phyloP scores from a whole-genome alignment of 2,329 filamentous ascomycete species.

The Albifimbria verrucaria region DNA sequence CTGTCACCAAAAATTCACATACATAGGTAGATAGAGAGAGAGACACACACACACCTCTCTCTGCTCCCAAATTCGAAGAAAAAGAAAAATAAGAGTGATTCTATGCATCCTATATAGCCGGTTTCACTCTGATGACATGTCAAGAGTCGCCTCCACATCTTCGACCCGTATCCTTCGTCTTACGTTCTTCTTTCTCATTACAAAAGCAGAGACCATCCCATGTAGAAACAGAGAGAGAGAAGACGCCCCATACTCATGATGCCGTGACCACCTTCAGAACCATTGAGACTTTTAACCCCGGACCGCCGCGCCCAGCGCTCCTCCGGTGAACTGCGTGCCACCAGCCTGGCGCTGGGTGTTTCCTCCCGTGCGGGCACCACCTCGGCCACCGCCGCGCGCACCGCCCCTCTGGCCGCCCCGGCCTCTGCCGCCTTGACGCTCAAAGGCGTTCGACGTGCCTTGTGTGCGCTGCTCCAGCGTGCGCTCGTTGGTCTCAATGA shows the following conservation, averaged over 20 bases:
- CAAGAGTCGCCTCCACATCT: slow-evolving; percentile 29
- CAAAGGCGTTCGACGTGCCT: slow-evolving; percentile 91
- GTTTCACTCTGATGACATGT: slow-evolving; percentile 29
- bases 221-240: slow-evolving; percentile 23
- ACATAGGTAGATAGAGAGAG: too few relatives aligned
- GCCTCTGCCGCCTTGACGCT: slow-evolving; percentile 80
- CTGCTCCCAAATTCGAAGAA: not conserved
- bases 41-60: too few relatives aligned
- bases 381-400: slow-evolving; percentile 56
- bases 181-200: slow-evolving; percentile 9
- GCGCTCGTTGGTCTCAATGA: slow-evolving; percentile 97
- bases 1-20: too few relatives aligned
- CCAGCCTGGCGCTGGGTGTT: slow-evolving; percentile 64
- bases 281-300: slow-evolving; percentile 45
- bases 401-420: slow-evolving; percentile 65
- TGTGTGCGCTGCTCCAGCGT: slow-evolving; percentile 96
- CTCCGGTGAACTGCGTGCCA: slow-evolving; percentile 78
- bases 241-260: slow-evolving; percentile 28
- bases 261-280: slow-evolving; percentile 7
- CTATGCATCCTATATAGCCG: slow-evolving; percentile 26
- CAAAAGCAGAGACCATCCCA: slow-evolving; percentile 28
- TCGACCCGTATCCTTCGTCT: slow-evolving; percentile 26
- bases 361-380: slow-evolving; percentile 56
- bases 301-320: slow-evolving; percentile 69
- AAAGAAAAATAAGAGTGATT: slow-evolving; percentile 12